Evolutionary conservation across 768 basidiomycete genomes (phyloP), one percentile per base, ranked within the genome.

Genomic region (Boletus rufocinnamomeus): DNA sequence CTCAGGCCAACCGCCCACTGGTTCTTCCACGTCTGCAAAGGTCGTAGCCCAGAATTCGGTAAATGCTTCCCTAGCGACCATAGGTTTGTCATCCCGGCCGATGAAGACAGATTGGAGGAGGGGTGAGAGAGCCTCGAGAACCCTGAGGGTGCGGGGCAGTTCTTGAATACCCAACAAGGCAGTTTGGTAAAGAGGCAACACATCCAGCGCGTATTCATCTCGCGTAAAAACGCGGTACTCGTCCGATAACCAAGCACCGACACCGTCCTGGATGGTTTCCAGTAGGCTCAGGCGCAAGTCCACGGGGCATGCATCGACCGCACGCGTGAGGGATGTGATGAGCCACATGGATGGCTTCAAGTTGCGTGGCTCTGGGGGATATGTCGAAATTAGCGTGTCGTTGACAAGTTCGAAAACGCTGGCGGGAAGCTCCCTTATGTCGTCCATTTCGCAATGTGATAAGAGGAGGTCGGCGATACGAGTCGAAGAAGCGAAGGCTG

Each of bases 191-290:
- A 91, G 66, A 0, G 84, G 80, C 16, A 88, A 67, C 56, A 88
- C 78, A 68, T 89, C 86, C 60, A 83, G 77, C 19, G 73, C 73
- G 57, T 89, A 82, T 51, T 88, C 85, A 27, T 81, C 79, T 32
- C 74, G 74, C 14, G 75, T 74, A 71, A 87, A 82, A 9, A 76
- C 74, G 25, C 68, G 65, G 44, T 72, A 74, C 50, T 85, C 82
- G 70, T 93, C 90, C 21, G 80, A 77, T 32, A 91, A 68, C 91
- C 90, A 92, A 16, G 77, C 62, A 43, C 75, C 67, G 27, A 89
- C 50, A 11, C 86, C 84, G 1, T 84, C 86, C 60, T 84, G 80
- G 16, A 84, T 56, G 14, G 68, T 56, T 48, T 81, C 78, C 49
- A 90, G 66, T 41, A 88, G 64, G 25, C 72, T 69, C 23, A 77